These are phyloP conservation scores for Solanum arcanum DNA, from an alignment of 257 asterid species.

Conservation along the genomic window DNA sequence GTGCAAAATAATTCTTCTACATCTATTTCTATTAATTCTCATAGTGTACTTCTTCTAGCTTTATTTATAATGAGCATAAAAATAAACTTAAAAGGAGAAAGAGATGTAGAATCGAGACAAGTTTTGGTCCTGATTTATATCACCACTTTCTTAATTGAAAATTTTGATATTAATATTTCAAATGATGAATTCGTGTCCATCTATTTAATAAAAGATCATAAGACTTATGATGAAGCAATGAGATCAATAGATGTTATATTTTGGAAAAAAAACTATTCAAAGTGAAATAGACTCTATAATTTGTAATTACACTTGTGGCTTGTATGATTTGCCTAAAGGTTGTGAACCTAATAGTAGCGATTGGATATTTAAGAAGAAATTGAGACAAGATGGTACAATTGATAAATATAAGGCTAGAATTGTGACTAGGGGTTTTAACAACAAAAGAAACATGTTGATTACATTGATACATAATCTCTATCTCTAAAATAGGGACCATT, in stretches of 20 bases:
- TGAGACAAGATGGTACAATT: no score
- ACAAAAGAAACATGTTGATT: no score
- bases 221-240: neutral
- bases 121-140: neutral
- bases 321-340: neutral
- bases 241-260: neutral
- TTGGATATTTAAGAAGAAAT: no score
- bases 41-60: neutral
- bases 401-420: no score
- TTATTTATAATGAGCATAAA: neutral
- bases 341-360: neutral
- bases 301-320: neutral
- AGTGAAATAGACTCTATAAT: neutral
- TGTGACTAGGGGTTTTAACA: no score
- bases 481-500: no score
- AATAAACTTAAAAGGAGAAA: neutral
- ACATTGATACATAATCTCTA: no score
- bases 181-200: no score
- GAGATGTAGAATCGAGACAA: neutral
- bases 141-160: neutral
- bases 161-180: neutral
- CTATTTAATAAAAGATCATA: no score
- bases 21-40: neutral
- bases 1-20: neutral
- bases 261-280: no score